Evolutionary conservation across 1,284 basidiomycete genomes (phyloP).

Genomic region (Fomitopsis betulina): DNA sequence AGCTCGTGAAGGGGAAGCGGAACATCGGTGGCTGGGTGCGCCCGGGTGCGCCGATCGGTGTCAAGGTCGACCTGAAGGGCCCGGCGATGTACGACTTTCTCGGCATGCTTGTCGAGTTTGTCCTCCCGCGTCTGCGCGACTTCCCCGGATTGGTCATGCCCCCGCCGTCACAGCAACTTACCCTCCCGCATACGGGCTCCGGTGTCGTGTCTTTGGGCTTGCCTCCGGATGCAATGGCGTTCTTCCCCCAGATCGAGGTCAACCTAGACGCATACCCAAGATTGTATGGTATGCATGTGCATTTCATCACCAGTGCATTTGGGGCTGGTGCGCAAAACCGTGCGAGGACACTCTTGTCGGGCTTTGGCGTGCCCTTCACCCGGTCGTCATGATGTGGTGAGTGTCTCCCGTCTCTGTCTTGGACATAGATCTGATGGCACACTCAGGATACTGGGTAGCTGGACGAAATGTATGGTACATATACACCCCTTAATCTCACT

Average conservation of each 20-base stretch:
- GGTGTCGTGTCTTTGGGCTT: constrained; percentile 92
- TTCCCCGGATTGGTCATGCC: constrained; percentile 81
- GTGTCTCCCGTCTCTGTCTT: not conserved
- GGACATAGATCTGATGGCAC: not conserved
- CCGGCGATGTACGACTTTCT: constrained; percentile 95
- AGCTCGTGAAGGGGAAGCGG: constrained; percentile 77
- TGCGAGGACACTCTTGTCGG: constrained; percentile 81
- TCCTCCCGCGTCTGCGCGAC: constrained; percentile 88
- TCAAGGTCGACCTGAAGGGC: constrained; percentile 87
- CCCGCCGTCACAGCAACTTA: constrained; percentile 52
- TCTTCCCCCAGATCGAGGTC: constrained; percentile 94
- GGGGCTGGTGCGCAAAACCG: constrained; percentile 85
- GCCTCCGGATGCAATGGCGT: constrained; percentile 77
- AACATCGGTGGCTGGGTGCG: constrained; percentile 87
- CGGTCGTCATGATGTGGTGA: constrained; percentile 30
- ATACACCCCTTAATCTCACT: too few species aligned
- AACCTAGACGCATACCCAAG: constrained; percentile 87
- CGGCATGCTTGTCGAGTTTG: constrained; percentile 87
- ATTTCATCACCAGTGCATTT: constrained; percentile 83
- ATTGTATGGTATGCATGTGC: constrained; percentile 85
- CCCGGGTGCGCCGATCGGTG: constrained; percentile 79
- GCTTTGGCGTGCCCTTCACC: constrained; percentile 84
- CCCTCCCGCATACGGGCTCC: constrained; percentile 72
- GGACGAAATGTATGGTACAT: too few species aligned
- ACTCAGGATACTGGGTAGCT: not conserved